Evolutionary conservation across 2,329 filamentous ascomycete genomes (phyloP).

Genomic region (Fusarium sp.): DNA sequence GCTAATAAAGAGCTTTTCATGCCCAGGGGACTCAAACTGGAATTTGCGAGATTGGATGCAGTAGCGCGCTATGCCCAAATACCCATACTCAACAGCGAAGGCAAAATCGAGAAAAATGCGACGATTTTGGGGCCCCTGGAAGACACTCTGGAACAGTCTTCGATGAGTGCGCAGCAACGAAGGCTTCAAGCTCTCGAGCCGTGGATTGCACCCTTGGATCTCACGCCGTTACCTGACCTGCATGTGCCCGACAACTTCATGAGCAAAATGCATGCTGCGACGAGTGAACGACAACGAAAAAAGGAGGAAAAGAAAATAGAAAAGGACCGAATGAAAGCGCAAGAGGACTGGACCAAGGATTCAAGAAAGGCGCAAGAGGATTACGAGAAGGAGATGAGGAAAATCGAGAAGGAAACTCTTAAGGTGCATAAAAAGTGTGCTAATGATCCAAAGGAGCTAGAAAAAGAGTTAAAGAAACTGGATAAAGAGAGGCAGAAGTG

Average conservation of each 20-base stretch:
- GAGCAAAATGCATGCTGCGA: constrained; percentile 1
- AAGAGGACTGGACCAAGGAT: background rate
- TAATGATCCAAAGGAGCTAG: background rate
- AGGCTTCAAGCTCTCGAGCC: background rate
- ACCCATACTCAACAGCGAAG: background rate
- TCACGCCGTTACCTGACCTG: background rate
- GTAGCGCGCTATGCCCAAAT: background rate
- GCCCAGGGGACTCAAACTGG: background rate
- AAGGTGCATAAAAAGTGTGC: background rate
- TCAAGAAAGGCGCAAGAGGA: background rate
- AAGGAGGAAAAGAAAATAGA: constrained; percentile 1
- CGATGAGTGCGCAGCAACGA: background rate
- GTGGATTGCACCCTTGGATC: background rate
- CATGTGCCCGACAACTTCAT: constrained; percentile 3
- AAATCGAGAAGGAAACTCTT: background rate
- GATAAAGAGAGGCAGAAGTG: background rate
- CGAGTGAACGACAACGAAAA: background rate
- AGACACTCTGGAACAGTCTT: background rate
- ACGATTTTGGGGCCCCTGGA: background rate
- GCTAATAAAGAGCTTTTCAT: background rate
- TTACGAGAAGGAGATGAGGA: background rate
- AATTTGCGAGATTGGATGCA: background rate
- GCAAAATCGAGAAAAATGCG: background rate
- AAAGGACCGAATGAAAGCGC: background rate
- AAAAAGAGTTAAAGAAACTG: background rate